Percentiles rank a stretch among this genome's conserved stretches.
Conservation (phyloP, 202 grass and related monocot genomes). For the Musa balbisiana region DNA sequence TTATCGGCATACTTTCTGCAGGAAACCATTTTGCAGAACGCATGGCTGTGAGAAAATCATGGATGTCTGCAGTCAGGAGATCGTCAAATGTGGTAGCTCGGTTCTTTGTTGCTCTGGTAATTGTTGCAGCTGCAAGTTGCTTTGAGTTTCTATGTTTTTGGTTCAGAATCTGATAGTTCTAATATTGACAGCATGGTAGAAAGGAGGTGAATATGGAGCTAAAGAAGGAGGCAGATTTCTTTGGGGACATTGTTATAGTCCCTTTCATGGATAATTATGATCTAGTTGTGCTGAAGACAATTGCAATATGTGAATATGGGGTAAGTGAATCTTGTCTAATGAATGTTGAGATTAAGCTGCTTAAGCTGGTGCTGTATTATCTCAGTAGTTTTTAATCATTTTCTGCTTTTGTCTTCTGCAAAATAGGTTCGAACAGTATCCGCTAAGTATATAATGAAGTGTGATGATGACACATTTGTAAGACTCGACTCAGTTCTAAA, state of each 20-base stretch:
- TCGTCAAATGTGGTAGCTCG: slow-evolving; percentile 70
- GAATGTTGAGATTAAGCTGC: neutral
- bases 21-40: slow-evolving; percentile 92
- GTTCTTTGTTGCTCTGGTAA: slow-evolving; percentile 98
- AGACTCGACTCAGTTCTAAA: slow-evolving; percentile 69
- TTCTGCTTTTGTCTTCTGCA: slow-evolving; percentile 21
- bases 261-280: slow-evolving; percentile 78
- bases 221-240: slow-evolving; percentile 87
- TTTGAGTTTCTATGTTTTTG: neutral
- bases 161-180: neutral
- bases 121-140: neutral
- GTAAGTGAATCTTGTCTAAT: slow-evolving; percentile 20
- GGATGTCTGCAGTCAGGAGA: slow-evolving; percentile 84
- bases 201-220: slow-evolving; percentile 69
- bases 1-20: slow-evolving; percentile 91
- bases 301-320: slow-evolving; percentile 91
- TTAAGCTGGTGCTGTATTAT: slow-evolving; percentile 2
- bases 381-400: slow-evolving; percentile 5
- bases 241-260: slow-evolving; percentile 80
- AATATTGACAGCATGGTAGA: slow-evolving; percentile 47
- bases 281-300: slow-evolving; percentile 84
- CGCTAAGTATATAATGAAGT: slow-evolving; percentile 93
- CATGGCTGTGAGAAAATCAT: slow-evolving; percentile 91
- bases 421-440: slow-evolving; percentile 53
- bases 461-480: slow-evolving; percentile 92